Evolutionary conservation across 2,329 filamentous ascomycete species (phyloP), one percentile per base, ranked within the genome.

Genomic region (Trichoderma afroharzianum): DNA sequence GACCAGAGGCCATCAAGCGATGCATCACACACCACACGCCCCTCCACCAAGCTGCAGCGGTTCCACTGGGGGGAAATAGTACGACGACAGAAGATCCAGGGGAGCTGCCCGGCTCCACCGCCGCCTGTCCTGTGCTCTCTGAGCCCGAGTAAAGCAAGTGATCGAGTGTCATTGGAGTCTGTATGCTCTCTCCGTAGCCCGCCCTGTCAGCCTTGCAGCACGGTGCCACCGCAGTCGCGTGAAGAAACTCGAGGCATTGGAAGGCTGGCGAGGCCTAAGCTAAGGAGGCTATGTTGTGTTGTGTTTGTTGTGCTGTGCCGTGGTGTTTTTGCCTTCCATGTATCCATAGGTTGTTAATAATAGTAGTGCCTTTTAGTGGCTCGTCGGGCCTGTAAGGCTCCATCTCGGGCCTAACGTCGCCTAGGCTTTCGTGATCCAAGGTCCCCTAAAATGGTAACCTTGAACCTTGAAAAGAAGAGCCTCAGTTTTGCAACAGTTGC

Each of bases 41-140:
- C 67, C 67, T 69, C 67, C 55, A 62, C 67, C 58, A 61, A 32
- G 67, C 55, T 69, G 67, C 67, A 69, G 67, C 55, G 67, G 67
- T 69, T 69, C 67, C 67, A 69, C 67, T 62, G 66, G 39, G 30
- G 26, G 24, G 15, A 24, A 58, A 61, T 43, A 43, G 24, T 47
- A 68, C 32, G 55, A 68, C 50, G 32, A 39, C 32, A 62, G 26
- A 26, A 28, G 39, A 64, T 64, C 36, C 62, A 33, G 61, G 39
- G 62, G 24, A 33, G 21, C 26, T 26, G 21, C 61, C 33, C 14
- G 64, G 28, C 67, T 62, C 67, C 66, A 61, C 66, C 39, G 39
- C 39, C 43, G 67, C 39, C 57, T 62, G 15, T 33, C 55, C 47
- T 33, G 50, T 28, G 30, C 63, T n/a, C 39, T 62, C 39, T 62